phyloP scores from a whole-genome alignment of 1,284 basidiomycete genomes.

The Ustilago shanxiensis region DNA sequence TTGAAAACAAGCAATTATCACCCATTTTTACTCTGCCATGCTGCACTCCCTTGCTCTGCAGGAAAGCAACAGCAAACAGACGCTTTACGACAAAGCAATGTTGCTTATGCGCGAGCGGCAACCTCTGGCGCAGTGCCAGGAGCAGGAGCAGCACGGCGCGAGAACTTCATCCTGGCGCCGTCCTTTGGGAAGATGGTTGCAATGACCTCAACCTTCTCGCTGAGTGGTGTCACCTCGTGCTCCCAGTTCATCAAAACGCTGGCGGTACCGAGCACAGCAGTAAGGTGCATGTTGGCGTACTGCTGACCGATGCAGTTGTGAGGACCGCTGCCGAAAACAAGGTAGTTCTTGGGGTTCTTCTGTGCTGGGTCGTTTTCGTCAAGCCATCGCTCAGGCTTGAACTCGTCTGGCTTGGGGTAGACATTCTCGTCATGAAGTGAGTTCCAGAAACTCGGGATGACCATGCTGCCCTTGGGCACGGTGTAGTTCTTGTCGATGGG shows the following conservation, averaged over 20 bases:
- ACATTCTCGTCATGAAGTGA: conserved; percentile 89
- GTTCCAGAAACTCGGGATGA: conserved; percentile 94
- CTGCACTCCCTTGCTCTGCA: not conserved
- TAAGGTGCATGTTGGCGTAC: conserved; percentile 93
- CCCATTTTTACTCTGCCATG: not conserved
- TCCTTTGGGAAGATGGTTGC: conserved; percentile 88
- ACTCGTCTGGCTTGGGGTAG: conserved; percentile 87
- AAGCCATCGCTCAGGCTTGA: conserved; percentile 93
- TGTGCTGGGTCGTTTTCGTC: conserved; percentile 88
- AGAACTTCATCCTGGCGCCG: conserved; percentile 83
- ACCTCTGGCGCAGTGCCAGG: conserved; percentile 57
- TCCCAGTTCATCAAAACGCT: conserved; percentile 87
- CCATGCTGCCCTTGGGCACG: conserved; percentile 90
- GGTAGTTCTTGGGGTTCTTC: conserved; percentile 90
- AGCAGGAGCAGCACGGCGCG: conserved; percentile 56
- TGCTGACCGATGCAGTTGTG: conserved; percentile 86
- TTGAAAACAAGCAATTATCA: not conserved
- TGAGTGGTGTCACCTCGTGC: conserved; percentile 83
- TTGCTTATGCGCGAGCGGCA: conserved; percentile 53
- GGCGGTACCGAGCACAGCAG: conserved; percentile 86
- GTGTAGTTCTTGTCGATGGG: conserved; percentile 90
- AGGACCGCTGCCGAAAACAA: conserved; percentile 94
- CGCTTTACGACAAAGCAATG: not conserved
- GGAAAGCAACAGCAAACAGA: not conserved
- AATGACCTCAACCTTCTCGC: conserved; percentile 77